A percentile compares a stretch with the other conserved stretches of the same genome.
Conservation (phyloP, 164 flowering plant species). For the grape (Vitis vinifera) region DNA sequence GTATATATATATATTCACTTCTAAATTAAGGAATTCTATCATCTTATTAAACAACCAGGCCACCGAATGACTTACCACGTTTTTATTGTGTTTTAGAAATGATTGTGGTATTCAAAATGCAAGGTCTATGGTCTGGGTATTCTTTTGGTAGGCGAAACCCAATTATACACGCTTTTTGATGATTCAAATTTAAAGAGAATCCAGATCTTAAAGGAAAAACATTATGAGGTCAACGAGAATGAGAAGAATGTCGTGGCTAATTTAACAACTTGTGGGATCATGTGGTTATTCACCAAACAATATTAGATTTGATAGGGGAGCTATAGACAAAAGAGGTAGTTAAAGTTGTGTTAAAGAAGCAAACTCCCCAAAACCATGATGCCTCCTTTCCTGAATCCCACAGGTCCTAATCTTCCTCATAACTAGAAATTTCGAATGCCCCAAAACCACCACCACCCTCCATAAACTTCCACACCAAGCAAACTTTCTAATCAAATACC, state of each 20-base stretch:
- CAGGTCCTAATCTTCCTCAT: conserved; percentile 16
- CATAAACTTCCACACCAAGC: conserved; percentile 26
- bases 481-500: conserved; percentile 16
- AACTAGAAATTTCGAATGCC: conserved; percentile 8
- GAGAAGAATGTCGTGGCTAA: conserved; percentile 5
- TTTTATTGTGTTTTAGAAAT: too few relatives aligned
- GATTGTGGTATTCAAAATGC: too few relatives aligned
- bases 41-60: too few relatives aligned
- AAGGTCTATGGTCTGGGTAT: too few relatives aligned
- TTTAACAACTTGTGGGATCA: conserved; percentile 29
- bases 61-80: too few relatives aligned
- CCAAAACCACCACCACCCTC: conserved; percentile 19
- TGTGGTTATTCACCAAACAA: conserved; percentile 28
- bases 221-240: not conserved
- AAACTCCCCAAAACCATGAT: conserved; percentile 20
- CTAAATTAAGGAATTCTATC: too few relatives aligned
- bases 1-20: not conserved
- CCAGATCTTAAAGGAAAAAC: too few relatives aligned
- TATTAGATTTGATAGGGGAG: conserved; percentile 25
- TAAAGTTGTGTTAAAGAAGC: conserved; percentile 55
- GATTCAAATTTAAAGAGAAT: conserved; percentile 1
- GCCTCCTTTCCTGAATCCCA: not conserved
- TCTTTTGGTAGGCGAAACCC: too few relatives aligned
- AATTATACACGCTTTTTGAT: too few relatives aligned
- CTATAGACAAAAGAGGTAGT: conserved; percentile 29